Conservation (phyloP, 2,329 filamentous ascomycete genomes). For the Ophiostoma montium region DNA sequence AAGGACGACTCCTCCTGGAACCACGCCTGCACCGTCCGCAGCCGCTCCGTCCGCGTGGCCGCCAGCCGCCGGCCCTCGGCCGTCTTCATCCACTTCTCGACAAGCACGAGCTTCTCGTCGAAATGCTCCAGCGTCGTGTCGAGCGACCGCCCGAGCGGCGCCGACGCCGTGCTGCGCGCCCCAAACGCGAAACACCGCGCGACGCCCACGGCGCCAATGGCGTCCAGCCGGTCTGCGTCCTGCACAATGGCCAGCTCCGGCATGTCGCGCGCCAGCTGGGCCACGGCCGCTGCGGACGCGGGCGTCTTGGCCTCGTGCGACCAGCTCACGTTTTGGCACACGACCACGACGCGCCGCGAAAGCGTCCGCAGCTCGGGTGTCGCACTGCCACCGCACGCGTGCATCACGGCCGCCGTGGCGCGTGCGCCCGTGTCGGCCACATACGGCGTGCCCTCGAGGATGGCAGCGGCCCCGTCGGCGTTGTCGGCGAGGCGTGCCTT, state of each 20-base stretch:
- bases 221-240: slow-evolving; percentile 86
- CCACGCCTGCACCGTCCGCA: slow-evolving; percentile 41
- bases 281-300: slow-evolving; percentile 45
- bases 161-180: slow-evolving; percentile 39
- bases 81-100: slow-evolving; percentile 55
- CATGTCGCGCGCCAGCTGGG: slow-evolving; percentile 44
- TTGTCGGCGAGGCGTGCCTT: too few species aligned
- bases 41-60: slow-evolving; percentile 35
- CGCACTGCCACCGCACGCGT: slow-evolving; percentile 2
- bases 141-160: slow-evolving; percentile 32
- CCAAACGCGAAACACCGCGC: slow-evolving; percentile 65
- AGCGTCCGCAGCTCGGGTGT: slow-evolving; percentile 38
- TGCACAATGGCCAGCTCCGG: slow-evolving; percentile 77
- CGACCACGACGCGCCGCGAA: slow-evolving; percentile 7
- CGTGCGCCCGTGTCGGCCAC: slow-evolving; percentile 4
- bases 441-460: slow-evolving; percentile 1
- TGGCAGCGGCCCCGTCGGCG: neutral
- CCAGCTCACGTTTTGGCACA: slow-evolving; percentile 67
- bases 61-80: slow-evolving; percentile 38
- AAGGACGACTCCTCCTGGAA: slow-evolving; percentile 36
- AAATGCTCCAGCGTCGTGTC: slow-evolving; percentile 60
- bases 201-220: slow-evolving; percentile 75
- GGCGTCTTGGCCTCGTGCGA: slow-evolving; percentile 57
- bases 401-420: slow-evolving; percentile 9
- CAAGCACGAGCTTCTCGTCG: slow-evolving; percentile 54